phyloP scores from a whole-genome alignment of 2,329 filamentous ascomycete genomes.

The Periconia sp. region DNA sequence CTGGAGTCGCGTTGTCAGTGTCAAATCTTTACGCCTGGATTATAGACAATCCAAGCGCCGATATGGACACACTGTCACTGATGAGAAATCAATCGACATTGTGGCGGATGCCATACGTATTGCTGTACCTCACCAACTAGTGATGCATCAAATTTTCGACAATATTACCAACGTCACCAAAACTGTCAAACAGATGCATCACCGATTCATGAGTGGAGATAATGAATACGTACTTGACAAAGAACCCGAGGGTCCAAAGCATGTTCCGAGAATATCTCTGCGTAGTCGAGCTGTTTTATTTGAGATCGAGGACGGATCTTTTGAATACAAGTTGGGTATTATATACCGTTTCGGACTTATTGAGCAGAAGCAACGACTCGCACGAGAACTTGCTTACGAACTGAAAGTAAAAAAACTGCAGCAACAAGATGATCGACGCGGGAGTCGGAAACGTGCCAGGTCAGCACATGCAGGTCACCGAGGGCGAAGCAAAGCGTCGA shows the following conservation, averaged over 20 bases:
- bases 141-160: slow-evolving; percentile 89
- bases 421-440: slow-evolving; percentile 55
- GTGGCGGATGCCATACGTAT: slow-evolving; percentile 83
- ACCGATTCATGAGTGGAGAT: slow-evolving; percentile 84
- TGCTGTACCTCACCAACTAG: slow-evolving; percentile 86
- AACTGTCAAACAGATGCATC: slow-evolving; percentile 84
- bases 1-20: slow-evolving; percentile 83
- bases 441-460: slow-evolving; percentile 53
- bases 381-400: slow-evolving; percentile 85
- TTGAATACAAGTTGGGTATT: slow-evolving; percentile 94
- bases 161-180: slow-evolving; percentile 89
- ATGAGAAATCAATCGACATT: slow-evolving; percentile 83
- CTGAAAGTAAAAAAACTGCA: slow-evolving; percentile 86
- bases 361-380: slow-evolving; percentile 87
- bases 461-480: slow-evolving; percentile 50
- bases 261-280: slow-evolving; percentile 81
- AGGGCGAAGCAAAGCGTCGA: slow-evolving; percentile 42
- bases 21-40: slow-evolving; percentile 80
- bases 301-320: slow-evolving; percentile 92
- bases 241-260: slow-evolving; percentile 79
- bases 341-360: slow-evolving; percentile 88
- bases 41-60: slow-evolving; percentile 76
- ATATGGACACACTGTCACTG: slow-evolving; percentile 60
- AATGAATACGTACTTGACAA: slow-evolving; percentile 89
- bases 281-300: slow-evolving; percentile 82